These are phyloP conservation scores for Fusarium redolens DNA, from an alignment of 2,329 filamentous ascomycete genomes.

Conservation along the genomic window DNA sequence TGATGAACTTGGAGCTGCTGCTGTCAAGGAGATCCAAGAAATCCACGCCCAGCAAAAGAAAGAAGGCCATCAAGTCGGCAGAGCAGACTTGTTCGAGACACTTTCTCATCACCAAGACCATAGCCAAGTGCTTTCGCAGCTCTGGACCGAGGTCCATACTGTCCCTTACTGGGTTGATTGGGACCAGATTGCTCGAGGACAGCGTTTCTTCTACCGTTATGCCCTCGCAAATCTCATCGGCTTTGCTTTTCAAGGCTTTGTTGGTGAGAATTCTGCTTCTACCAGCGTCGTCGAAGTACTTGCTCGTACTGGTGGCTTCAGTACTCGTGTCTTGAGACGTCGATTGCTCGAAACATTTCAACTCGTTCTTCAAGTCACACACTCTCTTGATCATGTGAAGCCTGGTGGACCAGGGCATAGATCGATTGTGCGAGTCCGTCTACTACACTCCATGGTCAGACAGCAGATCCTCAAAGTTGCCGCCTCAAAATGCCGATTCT, in stretches of 20 bases:
- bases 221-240: slow-evolving; percentile 69
- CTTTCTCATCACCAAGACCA: neutral
- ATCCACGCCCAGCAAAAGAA: slow-evolving; percentile 3
- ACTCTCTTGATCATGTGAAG: slow-evolving; percentile 66
- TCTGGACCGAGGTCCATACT: slow-evolving; percentile 60
- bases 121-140: slow-evolving; percentile 5
- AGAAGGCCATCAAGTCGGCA: neutral
- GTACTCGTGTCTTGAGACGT: slow-evolving; percentile 67
- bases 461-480: slow-evolving; percentile 70
- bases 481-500: slow-evolving; percentile 63
- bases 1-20: slow-evolving; percentile 14
- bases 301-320: slow-evolving; percentile 74
- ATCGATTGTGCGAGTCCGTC: slow-evolving; percentile 71
- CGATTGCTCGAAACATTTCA: slow-evolving; percentile 63
- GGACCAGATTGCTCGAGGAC: slow-evolving; percentile 72
- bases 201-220: slow-evolving; percentile 74
- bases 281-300: slow-evolving; percentile 73
- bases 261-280: slow-evolving; percentile 57
- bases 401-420: slow-evolving; percentile 71
- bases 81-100: slow-evolving; percentile 17
- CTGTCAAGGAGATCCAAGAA: slow-evolving; percentile 2
- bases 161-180: slow-evolving; percentile 76
- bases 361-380: slow-evolving; percentile 67
- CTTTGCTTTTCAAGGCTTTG: slow-evolving; percentile 52
- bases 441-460: slow-evolving; percentile 74